Evolutionary conservation across 805 yeast genomes (phyloP), one percentile per base, ranked within the genome.

Genomic region (Suhomyces sp.): DNA sequence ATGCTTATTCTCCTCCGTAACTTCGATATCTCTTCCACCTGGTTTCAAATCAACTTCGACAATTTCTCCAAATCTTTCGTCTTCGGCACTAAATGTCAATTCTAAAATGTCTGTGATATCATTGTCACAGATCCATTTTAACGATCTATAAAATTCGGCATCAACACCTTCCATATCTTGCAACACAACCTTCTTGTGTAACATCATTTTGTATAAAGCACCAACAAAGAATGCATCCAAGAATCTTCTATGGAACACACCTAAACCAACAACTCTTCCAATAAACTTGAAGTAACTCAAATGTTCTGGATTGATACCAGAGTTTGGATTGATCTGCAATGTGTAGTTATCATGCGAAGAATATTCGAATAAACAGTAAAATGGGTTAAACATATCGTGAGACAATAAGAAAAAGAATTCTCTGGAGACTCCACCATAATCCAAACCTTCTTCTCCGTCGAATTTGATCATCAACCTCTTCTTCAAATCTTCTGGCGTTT

Each of bases 131-230:
- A 88, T 87, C 98, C 98, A 93, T 54, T 87, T 86, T 63, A 93
- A 72, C 16, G 96, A 91, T 56, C 93, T 80, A 68, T 88, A 88
- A 67, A 91, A 88, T 57, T 93, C 98, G 16, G 96, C 91, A 64
- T 93, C 99, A 42, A 95, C 97, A 64, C 97, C 95, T 64, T 93
- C 98, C 95, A 93, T 84, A 65, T 93, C 99, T 62, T 87, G 95
- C 48, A 93, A 70, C 2, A 88, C 91, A 48, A 93, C 96, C 70
- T 88, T 88, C 65, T 93, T 93, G 57, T 81, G 87, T 51, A 93
- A 73, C 84, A 93, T 88, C 97, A 93, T 88, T 70, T 93, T 93
- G 68, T 93, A 93, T 62, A 93, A 78, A 1, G 98, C 98, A 48
- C 96, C 96, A 52, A 95, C 96, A 63, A 93, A 93, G 76, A 93